Conservation (phyloP, 371 early-diverging fungal genomes). For the Mucor sp. region DNA sequence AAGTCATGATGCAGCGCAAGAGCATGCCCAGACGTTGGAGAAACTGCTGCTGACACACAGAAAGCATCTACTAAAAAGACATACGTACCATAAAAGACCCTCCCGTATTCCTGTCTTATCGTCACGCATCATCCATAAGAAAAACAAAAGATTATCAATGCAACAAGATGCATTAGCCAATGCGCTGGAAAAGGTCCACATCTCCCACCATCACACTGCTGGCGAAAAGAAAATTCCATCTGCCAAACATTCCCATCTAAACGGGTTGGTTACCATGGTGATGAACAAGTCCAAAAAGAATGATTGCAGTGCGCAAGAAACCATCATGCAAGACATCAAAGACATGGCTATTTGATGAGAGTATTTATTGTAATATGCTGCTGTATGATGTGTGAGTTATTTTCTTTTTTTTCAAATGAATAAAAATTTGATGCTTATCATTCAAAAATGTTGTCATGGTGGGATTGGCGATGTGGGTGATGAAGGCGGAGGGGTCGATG, state of each 20-base stretch:
- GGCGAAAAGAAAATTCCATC: not conserved
- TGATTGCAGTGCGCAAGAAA: not conserved
- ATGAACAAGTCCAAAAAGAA: constrained; percentile 8
- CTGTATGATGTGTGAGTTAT: not conserved
- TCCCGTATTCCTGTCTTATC: constrained; percentile 17
- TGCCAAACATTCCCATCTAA: not conserved
- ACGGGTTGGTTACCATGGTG: not conserved
- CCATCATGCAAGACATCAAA: constrained; percentile 8
- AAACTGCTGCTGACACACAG: not conserved
- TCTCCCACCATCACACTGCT: not conserved
- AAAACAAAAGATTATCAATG: constrained; percentile 2
- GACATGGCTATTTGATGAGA: constrained; percentile 5
- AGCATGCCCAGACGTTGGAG: constrained; percentile 11
- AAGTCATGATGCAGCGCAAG: not conserved
- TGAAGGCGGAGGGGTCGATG: not conserved
- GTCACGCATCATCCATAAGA: constrained; percentile 13
- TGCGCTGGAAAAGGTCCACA: not conserved
- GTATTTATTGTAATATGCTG: not conserved
- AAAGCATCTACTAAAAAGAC: not conserved
- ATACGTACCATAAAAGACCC: constrained; percentile 2
- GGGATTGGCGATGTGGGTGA: not conserved
- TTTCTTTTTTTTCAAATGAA: not conserved
- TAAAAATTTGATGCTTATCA: not conserved
- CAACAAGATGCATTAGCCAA: constrained; percentile 9
- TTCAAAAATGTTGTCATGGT: not conserved